Base-by-base conservation (phyloP, 2,329 filamentous ascomycete species). In the Tolypocladium nubicola region DNA sequence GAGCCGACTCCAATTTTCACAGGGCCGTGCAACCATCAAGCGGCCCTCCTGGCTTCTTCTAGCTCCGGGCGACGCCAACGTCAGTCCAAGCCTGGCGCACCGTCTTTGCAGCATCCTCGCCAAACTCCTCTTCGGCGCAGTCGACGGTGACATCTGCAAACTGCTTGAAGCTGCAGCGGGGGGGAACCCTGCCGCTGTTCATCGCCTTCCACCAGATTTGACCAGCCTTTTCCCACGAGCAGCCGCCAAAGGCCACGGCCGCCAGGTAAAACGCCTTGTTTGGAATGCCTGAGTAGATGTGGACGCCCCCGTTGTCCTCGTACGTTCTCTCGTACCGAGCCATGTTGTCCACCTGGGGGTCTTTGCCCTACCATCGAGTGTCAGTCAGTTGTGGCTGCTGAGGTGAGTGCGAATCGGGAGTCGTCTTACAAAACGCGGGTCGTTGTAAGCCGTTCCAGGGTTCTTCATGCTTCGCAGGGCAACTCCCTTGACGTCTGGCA, bases 251-350 rank as follows among this genome's bases (percentile, higher is more conserved):
- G 1, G 68, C 72, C 5, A 71, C 66, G 1, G 78, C 68, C 13
- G 69, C 73, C 11, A 80, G 73, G 62, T 80, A 80, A 61, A 84
- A 84, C 2, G 80, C 80, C 60, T 75, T 74, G 69, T 83, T 84
- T 2, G 80, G 80, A 50, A 84, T 83, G 7, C 80, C 80, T 7
- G 79, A 82, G 67, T 75, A 80, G 53, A 79, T 68, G 65, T 83
- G 80, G 3, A 82, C 79, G 38, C 80, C 81, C 9, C 78, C 77
- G 50, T 79, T 76, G 64, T 82, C 79, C 9, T 76, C 71, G 4
- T 58, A 66, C 3, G 68, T 76, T 1, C 62, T 61, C 52, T 68
- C 66, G 65, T 73, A 80, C 39, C 73, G 63, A 30, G 68, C 69
- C 73, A 81, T 78, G 66, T 79, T 70, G 56, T 67, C 73, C 0